Evolutionary conservation across 1,284 basidiomycete genomes (phyloP).

Genomic region (Rhodotorula sp.): DNA sequence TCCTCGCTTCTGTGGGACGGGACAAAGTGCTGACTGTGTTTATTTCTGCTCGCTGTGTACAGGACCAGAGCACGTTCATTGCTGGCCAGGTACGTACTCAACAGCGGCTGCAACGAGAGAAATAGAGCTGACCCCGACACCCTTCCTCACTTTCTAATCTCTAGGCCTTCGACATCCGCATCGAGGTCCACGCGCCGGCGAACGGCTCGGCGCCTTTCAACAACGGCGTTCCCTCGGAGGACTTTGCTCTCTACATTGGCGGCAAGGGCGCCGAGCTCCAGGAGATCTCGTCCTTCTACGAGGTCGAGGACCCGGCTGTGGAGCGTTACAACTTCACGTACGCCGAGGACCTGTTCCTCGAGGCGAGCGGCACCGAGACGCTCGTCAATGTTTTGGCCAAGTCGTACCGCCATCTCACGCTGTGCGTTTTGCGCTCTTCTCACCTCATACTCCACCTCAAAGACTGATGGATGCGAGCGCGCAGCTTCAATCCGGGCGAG

Average conservation of each 20-base stretch:
- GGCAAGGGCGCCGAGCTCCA: constrained; percentile 43
- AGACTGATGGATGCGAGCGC: not conserved
- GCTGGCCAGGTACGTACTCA: constrained; percentile 18
- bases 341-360: constrained; percentile 50
- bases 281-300: constrained; percentile 51
- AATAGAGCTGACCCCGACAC: too few relatives aligned
- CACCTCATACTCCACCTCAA: not conserved
- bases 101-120: too few relatives aligned
- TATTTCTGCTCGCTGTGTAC: not conserved
- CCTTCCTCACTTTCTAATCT: too few relatives aligned
- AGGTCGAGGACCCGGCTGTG: constrained; percentile 45
- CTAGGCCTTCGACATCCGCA: constrained; percentile 38
- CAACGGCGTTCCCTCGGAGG: constrained; percentile 49
- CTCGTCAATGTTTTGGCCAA: constrained; percentile 54
- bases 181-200: constrained; percentile 53
- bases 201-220: constrained; percentile 54
- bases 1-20: too few relatives aligned
- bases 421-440: constrained; percentile 17
- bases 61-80: constrained; percentile 39
- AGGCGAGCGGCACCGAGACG: constrained; percentile 48
- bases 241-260: constrained; percentile 50
- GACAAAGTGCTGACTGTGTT: not conserved
- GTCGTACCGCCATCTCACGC: constrained; percentile 51
- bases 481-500: constrained; percentile 46
- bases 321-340: constrained; percentile 35